These are phyloP conservation scores for Phanerodontia chrysosporium DNA, from an alignment of 768 basidiomycete species.

Conservation along the genomic window DNA sequence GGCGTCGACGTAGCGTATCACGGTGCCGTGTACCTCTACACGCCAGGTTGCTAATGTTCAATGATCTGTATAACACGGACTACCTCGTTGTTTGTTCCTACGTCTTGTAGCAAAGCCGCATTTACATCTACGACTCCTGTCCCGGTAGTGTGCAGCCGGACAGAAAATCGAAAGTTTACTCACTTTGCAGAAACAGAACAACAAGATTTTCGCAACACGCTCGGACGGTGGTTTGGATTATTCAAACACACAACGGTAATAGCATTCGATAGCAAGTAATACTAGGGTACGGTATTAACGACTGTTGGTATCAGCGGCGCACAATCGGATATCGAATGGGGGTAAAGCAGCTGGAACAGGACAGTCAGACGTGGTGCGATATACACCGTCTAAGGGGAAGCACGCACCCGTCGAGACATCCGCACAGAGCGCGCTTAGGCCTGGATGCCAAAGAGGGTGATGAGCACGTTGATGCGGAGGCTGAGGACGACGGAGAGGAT, in stretches of 20 bases:
- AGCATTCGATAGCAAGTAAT: background rate
- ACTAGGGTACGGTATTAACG: background rate
- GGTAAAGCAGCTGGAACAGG: background rate
- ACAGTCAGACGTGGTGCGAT: background rate
- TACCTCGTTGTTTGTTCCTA: no score
- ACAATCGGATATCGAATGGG: background rate
- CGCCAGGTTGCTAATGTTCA: no score
- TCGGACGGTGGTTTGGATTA: no score
- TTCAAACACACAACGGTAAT: background rate
- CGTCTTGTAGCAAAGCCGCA: no score
- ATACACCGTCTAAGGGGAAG: no score
- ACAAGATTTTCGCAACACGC: no score
- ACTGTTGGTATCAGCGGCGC: background rate
- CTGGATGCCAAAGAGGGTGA: conserved; percentile 21
- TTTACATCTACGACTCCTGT: no score
- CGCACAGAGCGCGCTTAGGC: background rate
- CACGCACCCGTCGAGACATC: background rate
- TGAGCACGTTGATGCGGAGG: conserved; percentile 19
- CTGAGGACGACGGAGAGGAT: conserved; percentile 18
- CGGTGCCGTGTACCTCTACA: no score
- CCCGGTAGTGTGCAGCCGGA: no score
- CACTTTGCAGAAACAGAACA: no score
- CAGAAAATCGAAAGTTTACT: no score
- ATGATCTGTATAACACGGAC: no score
- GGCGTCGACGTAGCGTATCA: background rate